These are phyloP conservation scores for Ophiostoma quercus DNA, from an alignment of 2,329 filamentous ascomycete species.

Conservation along the genomic window DNA sequence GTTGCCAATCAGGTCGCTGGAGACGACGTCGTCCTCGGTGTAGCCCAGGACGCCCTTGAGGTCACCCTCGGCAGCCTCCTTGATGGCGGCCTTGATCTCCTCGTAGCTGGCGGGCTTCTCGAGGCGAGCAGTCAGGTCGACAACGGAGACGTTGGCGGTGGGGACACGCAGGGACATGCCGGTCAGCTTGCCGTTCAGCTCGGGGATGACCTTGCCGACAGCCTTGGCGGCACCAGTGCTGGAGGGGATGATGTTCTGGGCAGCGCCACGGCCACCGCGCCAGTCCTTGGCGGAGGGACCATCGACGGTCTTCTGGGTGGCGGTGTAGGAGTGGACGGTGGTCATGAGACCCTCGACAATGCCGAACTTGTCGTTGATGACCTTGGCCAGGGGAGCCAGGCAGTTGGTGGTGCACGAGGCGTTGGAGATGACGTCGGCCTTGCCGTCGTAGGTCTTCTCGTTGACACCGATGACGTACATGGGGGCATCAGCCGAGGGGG, in stretches of 20 bases:
- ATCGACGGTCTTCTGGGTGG: conserved; percentile 99
- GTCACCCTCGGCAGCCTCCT: conserved; percentile 74
- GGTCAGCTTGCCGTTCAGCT: conserved; percentile 98
- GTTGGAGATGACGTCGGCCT: conserved; percentile 93
- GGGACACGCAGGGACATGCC: conserved; percentile 99
- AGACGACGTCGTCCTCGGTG: conserved; percentile 97
- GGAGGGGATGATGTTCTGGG: conserved; percentile 99
- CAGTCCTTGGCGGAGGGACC: conserved; percentile 98
- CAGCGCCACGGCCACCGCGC: conserved; percentile 97
- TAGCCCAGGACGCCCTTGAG: conserved; percentile 91
- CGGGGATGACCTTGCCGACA: conserved; percentile 98
- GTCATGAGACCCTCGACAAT: conserved; percentile 99
- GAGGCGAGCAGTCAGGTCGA: conserved; percentile 89
- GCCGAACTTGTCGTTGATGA: conserved; percentile 96
- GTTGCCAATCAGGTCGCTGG: conserved; percentile 89
- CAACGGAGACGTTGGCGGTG: conserved; percentile 97
- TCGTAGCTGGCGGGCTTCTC: conserved; percentile 87
- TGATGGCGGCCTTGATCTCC: conserved; percentile 87
- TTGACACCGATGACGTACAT: conserved; percentile 99
- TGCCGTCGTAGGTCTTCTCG: conserved; percentile 85
- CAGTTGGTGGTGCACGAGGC: conserved; percentile 99
- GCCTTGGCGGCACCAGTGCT: conserved; percentile 99
- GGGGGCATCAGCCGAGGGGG: conserved; percentile 88
- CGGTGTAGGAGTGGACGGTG: conserved; percentile 99
- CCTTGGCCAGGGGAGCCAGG: conserved; percentile 98